A percentile compares a stretch with the other conserved stretches of the same genome.
Conservation (phyloP, 2,329 filamentous ascomycete species). For the Ophiostoma himal-ulmi region DNA sequence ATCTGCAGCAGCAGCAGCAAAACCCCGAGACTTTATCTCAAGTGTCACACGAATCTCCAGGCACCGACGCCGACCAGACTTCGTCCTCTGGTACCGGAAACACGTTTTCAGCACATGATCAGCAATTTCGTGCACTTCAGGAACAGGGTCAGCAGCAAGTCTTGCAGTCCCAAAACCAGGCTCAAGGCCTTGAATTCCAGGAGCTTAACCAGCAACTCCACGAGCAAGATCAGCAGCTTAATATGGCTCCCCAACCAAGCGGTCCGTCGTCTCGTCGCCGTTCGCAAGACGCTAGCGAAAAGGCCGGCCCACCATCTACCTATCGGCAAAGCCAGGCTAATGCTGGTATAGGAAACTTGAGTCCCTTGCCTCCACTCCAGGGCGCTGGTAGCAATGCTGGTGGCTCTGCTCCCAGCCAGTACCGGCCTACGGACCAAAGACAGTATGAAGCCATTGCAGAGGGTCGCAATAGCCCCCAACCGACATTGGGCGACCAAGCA, state of each 20-base stretch:
- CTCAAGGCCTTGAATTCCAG: not conserved
- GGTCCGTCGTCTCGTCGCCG: slow-evolving; percentile 43
- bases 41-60: slow-evolving; percentile 55
- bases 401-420: slow-evolving; percentile 33
- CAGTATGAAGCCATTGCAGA: slow-evolving; percentile 46
- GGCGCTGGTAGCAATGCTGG: slow-evolving; percentile 29
- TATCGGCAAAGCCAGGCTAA: slow-evolving; percentile 47
- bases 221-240: slow-evolving; percentile 22
- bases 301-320: slow-evolving; percentile 37
- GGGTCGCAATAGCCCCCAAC: slow-evolving; percentile 53
- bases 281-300: slow-evolving; percentile 45
- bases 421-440: slow-evolving; percentile 32
- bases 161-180: slow-evolving; percentile 26
- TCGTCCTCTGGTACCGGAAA: slow-evolving; percentile 35
- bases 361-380: slow-evolving; percentile 37
- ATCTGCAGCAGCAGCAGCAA: slow-evolving; percentile 32
- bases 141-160: slow-evolving; percentile 28
- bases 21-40: slow-evolving; percentile 59
- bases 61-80: slow-evolving; percentile 44
- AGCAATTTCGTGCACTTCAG: slow-evolving; percentile 27
- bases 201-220: slow-evolving; percentile 10
- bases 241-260: slow-evolving; percentile 44
- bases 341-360: slow-evolving; percentile 31
- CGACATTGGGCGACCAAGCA: slow-evolving; percentile 39
- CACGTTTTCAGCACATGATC: slow-evolving; percentile 35